Evolutionary conservation across 2,329 filamentous ascomycete genomes (phyloP).

Genomic region (Exserohilum rostratum): DNA sequence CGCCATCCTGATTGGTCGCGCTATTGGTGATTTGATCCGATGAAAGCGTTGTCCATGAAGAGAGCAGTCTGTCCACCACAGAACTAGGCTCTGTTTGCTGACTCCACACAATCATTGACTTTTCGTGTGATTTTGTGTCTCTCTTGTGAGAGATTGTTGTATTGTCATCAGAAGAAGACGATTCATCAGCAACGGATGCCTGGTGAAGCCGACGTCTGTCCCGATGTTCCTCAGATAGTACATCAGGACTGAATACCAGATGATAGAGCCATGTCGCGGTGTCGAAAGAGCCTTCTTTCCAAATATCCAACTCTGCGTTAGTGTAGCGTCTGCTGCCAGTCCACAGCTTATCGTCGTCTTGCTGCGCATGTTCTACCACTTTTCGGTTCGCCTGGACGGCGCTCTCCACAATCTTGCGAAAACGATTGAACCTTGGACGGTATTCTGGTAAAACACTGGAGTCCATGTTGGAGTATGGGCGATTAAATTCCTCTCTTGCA

Average conservation of each 20-base stretch:
- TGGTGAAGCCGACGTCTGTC: neutral
- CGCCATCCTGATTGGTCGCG: conserved; percentile 2
- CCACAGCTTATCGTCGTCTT: conserved; percentile 8
- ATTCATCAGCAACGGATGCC: conserved; percentile 3
- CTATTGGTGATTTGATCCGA: conserved; percentile 17
- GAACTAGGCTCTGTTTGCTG: conserved; percentile 15
- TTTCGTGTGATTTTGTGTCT: neutral
- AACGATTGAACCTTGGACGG: conserved; percentile 13
- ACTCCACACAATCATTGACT: conserved; percentile 7
- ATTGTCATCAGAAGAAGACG: neutral
- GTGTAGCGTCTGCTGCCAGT: conserved; percentile 2
- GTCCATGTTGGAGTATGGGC: neutral
- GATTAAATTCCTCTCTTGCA: conserved; percentile 16
- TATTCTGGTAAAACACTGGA: neutral
- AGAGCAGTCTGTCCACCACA: conserved; percentile 24
- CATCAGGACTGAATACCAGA: conserved; percentile 17
- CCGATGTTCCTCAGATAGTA: neutral
- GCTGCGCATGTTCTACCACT: conserved; percentile 23
- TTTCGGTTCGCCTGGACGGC: conserved; percentile 22
- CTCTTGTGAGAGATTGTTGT: neutral
- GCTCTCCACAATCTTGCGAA: conserved; percentile 26
- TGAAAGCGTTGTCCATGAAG: conserved; percentile 19
- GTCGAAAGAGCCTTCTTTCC: conserved; percentile 18
- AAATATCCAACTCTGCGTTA: conserved; percentile 15
- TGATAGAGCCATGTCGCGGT: conserved; percentile 32